Evolutionary conservation across 2,329 filamentous ascomycete genomes (phyloP).

Genomic region (Alternaria brassicicola): DNA sequence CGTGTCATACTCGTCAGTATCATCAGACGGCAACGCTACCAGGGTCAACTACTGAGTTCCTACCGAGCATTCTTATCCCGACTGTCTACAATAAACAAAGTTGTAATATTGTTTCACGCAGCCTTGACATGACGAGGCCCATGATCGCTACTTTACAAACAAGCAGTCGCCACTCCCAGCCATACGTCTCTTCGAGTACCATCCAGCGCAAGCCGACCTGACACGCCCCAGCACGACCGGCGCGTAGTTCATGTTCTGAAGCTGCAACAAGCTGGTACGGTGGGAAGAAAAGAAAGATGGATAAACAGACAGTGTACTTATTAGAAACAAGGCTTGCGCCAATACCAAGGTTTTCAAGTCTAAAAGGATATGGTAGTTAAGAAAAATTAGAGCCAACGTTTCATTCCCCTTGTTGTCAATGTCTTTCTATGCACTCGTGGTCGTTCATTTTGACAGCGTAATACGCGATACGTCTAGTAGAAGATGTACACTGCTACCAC

Average conservation of each 20-base stretch:
- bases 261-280: slow-evolving; percentile 21
- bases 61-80: background rate
- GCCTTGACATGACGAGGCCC: background rate
- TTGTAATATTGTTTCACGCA: background rate
- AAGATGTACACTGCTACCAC: background rate
- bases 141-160: too few species aligned
- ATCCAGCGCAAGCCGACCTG: background rate
- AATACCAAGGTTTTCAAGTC: slow-evolving; percentile 18
- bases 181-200: background rate
- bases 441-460: background rate
- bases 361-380: slow-evolving; percentile 12
- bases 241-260: slow-evolving; percentile 27
- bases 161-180: background rate
- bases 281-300: slow-evolving; percentile 33
- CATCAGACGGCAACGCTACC: background rate
- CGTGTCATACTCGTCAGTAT: too few species aligned
- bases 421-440: background rate
- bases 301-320: slow-evolving; percentile 20
- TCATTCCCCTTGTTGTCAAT: background rate
- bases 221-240: slow-evolving; percentile 8
- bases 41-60: background rate
- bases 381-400: background rate
- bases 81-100: background rate
- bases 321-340: slow-evolving; percentile 20
- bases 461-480: background rate